Evolutionary conservation across 129 eudicot species (phyloP).

Genomic region (Tagetes patula): DNA sequence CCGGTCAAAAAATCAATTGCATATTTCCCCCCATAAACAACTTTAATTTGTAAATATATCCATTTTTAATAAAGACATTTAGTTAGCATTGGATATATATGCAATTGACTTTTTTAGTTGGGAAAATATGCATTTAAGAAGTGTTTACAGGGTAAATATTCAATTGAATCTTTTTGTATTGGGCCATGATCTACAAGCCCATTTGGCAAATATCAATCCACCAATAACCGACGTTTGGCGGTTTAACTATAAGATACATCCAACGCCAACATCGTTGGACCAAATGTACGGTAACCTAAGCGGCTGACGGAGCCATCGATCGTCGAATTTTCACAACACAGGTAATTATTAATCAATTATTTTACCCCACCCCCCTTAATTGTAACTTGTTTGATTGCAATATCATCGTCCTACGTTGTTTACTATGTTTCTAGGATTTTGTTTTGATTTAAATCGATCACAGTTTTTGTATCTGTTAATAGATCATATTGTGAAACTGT

Average conservation of each 20-base stretch:
- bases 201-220: not conserved
- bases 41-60: too few species aligned
- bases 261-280: not conserved
- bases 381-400: not conserved
- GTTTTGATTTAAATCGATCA: slow-evolving; percentile 15
- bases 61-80: too few species aligned
- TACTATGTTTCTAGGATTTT: not conserved
- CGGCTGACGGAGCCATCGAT: slow-evolving; percentile 19
- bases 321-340: slow-evolving; percentile 15
- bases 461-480: not conserved
- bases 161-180: too few species aligned
- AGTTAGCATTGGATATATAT: too few species aligned
- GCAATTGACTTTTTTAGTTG: too few species aligned
- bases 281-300: slow-evolving; percentile 17
- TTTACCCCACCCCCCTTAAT: not conserved
- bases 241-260: not conserved
- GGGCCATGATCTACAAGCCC: slow-evolving; percentile 6
- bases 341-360: slow-evolving; percentile 6
- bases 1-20: too few species aligned
- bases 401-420: not conserved
- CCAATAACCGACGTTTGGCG: not conserved
- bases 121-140: too few species aligned
- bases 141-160: too few species aligned
- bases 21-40: too few species aligned
- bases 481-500: not conserved